Conservation (phyloP, 2,329 filamentous ascomycete genomes). For the Xylariaceae sp. region DNA sequence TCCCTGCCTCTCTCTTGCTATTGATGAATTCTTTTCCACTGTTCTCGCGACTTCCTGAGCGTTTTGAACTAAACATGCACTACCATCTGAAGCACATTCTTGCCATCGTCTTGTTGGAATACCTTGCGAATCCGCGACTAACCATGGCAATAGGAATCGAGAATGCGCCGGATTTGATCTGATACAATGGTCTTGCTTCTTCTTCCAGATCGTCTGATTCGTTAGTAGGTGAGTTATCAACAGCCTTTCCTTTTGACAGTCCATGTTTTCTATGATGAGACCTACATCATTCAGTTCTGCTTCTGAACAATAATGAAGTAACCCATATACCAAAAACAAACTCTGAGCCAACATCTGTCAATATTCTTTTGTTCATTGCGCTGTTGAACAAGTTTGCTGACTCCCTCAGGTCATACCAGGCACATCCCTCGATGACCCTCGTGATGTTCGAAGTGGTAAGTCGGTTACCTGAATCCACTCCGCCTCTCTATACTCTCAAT, state of each 20-base stretch:
- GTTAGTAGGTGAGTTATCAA: constrained; percentile 7
- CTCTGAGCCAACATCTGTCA: constrained; percentile 37
- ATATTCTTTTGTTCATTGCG: background rate
- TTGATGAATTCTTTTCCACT: constrained; percentile 55
- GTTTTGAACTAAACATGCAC: constrained; percentile 63
- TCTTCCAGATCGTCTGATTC: background rate
- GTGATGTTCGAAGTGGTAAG: constrained; percentile 3
- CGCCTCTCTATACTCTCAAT: background rate
- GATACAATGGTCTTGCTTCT: background rate
- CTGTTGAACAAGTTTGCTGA: constrained; percentile 15
- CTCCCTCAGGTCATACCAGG: background rate
- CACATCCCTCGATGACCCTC: too few relatives aligned
- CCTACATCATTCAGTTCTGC: constrained; percentile 64
- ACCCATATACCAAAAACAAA: constrained; percentile 58
- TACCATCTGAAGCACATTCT: constrained; percentile 61
- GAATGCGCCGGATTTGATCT: background rate
- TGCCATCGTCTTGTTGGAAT: constrained; percentile 17
- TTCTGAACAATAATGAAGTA: constrained; percentile 64
- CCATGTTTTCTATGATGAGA: constrained; percentile 55
- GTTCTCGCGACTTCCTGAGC: constrained; percentile 59
- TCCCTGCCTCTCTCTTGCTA: constrained; percentile 27
- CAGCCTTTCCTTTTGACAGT: background rate
- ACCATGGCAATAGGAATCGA: constrained; percentile 10
- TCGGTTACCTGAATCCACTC: background rate
- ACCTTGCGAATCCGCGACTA: constrained; percentile 14